These are phyloP conservation scores for Euphorbia celastroides DNA, from an alignment of 441 rosid genomes.

Conservation along the genomic window DNA sequence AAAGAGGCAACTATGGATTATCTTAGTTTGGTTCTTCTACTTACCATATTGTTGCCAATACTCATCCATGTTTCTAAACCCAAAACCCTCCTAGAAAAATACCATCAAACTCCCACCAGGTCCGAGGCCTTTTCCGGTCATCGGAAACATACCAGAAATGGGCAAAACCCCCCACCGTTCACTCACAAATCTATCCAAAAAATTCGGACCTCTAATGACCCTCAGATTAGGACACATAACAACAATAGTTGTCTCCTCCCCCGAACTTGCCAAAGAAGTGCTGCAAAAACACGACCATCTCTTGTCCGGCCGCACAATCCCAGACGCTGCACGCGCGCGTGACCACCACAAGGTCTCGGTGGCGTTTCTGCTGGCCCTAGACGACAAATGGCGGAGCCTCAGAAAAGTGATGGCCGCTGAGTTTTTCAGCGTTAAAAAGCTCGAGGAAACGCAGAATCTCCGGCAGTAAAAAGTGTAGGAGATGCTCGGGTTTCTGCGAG, in stretches of 20 bases:
- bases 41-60: too few species aligned
- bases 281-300: background rate
- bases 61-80: too few species aligned
- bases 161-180: background rate
- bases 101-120: background rate
- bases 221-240: conserved; percentile 4
- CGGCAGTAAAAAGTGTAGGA: background rate
- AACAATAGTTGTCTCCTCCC: conserved; percentile 1
- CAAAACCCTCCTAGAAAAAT: too few species aligned
- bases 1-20: too few species aligned
- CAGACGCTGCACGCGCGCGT: background rate
- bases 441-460: background rate
- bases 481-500: background rate
- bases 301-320: background rate
- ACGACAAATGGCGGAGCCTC: background rate
- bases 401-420: background rate
- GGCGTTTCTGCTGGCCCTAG: background rate
- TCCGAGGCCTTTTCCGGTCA: conserved; percentile 4
- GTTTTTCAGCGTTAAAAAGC: background rate
- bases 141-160: background rate
- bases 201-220: background rate
- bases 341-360: background rate
- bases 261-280: background rate
- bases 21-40: too few species aligned
- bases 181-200: conserved; percentile 6